A percentile compares a stretch with the other conserved stretches of the same genome.
Conservation (phyloP, 1,139 yeast species). For the Arxiozyma slooffiae region DNA sequence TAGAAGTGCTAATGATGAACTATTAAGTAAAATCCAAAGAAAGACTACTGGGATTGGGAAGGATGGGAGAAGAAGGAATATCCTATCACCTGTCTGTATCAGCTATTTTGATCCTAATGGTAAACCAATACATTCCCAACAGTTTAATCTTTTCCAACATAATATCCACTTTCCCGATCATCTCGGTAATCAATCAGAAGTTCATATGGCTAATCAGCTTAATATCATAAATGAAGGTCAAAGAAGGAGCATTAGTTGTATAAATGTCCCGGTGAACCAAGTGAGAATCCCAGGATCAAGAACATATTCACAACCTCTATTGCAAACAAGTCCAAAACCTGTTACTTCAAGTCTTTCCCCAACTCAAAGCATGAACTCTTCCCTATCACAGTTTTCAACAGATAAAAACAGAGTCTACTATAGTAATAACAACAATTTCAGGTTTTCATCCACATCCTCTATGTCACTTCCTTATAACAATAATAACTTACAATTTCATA, state of each 20-base stretch:
- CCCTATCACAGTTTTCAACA: not conserved
- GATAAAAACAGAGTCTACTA: not conserved
- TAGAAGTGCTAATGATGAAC: conserved; percentile 56
- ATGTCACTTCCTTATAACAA: not conserved
- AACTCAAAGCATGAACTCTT: not conserved
- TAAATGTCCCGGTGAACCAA: not conserved
- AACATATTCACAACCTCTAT: conserved; percentile 3
- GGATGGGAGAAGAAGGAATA: conserved; percentile 28
- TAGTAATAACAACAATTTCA: not conserved
- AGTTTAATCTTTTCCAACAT: not conserved
- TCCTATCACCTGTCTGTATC: conserved; percentile 16
- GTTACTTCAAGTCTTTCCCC: not conserved
- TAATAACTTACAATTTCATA: not conserved
- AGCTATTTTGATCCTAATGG: conserved; percentile 8
- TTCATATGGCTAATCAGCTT: not conserved
- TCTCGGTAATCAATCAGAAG: not conserved
- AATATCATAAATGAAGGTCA: not conserved
- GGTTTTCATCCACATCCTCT: not conserved
- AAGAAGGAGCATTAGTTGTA: conserved; percentile 3
- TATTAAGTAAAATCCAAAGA: conserved; percentile 25
- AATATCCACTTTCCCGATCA: not conserved
- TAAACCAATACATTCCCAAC: not conserved
- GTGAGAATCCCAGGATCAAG: not conserved
- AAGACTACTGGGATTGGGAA: conserved; percentile 27
- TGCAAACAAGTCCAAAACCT: not conserved